Base-by-base conservation (phyloP, 305 asterid species). In the Solanum hybrid region DNA sequence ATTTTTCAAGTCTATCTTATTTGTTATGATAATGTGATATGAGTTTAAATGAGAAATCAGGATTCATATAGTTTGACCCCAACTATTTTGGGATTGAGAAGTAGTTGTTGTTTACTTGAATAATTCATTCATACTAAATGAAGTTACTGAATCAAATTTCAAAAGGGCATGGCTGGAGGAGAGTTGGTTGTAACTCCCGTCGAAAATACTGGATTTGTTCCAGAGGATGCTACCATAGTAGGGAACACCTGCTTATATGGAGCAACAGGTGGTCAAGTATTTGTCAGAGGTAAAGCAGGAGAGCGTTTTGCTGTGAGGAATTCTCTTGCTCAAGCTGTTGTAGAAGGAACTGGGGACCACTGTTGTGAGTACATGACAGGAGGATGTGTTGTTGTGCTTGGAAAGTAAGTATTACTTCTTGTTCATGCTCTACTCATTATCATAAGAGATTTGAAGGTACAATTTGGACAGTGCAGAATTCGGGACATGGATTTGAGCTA, bases 321-420 rank as follows among this genome's bases (percentile, higher is more conserved):
- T 94, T 97, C 99, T 2, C 96, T 97, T 91, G 99, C 99, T 8
- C 95, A 97, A 94, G 99, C 99, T 6, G 99, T 97, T 60, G 98
- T 97, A 24, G 99, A 97, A 93, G 99, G 99, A 92, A 95, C 99
- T 1, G 99, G 99, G 36, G 99, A 97, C 87, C 99, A 97, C 92
- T 94, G 98, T 87, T 96, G 99, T 51, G 99, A 97, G 94, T 97
- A 97, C 95, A 97, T 97, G 99, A 97, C 99, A 9, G 99, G 99
- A 9, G 99, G 99, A 71, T 97, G 99, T 89, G 98, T 97, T 32
- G 97, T 97, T 45, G 92, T 97, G 89, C 96, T 97, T 19, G 99
- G 99, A 91, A 96, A 97, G 99, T 97, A 91, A 94, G 99, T 90
- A 32, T 80, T 89, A 89, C 51, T 79, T 89, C 19, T 51, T 78